These are phyloP conservation scores for Apiosordaria backusii DNA, from an alignment of 495 filamentous ascomycete species.

Conservation along the genomic window DNA sequence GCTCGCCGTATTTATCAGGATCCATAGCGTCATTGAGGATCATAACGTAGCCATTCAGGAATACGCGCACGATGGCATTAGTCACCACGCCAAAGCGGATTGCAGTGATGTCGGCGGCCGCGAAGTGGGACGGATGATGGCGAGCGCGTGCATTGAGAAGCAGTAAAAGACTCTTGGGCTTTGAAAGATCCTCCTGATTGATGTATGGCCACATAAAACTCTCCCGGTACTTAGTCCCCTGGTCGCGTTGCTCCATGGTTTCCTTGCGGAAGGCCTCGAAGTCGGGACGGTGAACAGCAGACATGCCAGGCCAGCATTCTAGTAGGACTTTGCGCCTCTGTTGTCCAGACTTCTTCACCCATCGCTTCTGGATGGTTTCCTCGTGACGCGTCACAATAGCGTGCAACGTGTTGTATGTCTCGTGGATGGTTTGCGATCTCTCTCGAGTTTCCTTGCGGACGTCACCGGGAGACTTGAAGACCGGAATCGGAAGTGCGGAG, in stretches of 20 bases:
- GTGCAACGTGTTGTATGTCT: neutral
- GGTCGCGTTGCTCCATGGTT: constrained; percentile 1
- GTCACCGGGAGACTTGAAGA: neutral
- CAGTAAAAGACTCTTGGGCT: constrained; percentile 41
- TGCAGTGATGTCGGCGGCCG: constrained; percentile 32
- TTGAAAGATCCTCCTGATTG: constrained; percentile 54
- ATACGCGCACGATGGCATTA: constrained; percentile 32
- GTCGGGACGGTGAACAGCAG: constrained; percentile 49
- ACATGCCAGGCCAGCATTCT: constrained; percentile 47
- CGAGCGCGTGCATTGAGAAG: constrained; percentile 50
- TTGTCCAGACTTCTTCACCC: constrained; percentile 44
- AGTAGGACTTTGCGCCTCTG: constrained; percentile 44
- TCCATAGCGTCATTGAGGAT: constrained; percentile 35
- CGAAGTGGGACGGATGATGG: constrained; percentile 43
- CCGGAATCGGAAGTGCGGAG: neutral
- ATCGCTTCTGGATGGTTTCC: constrained; percentile 44
- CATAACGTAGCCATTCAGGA: constrained; percentile 43
- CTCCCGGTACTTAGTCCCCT: constrained; percentile 15
- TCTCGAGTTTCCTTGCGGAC: neutral
- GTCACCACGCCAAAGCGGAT: constrained; percentile 28
- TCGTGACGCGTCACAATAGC: constrained; percentile 44
- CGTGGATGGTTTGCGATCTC: neutral
- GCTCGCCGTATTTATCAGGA: constrained; percentile 42
- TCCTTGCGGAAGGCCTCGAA: constrained; percentile 41
- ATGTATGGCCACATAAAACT: constrained; percentile 51